phyloP scores from a whole-genome alignment of 306 rosid genomes.

The Geum urbanum region DNA sequence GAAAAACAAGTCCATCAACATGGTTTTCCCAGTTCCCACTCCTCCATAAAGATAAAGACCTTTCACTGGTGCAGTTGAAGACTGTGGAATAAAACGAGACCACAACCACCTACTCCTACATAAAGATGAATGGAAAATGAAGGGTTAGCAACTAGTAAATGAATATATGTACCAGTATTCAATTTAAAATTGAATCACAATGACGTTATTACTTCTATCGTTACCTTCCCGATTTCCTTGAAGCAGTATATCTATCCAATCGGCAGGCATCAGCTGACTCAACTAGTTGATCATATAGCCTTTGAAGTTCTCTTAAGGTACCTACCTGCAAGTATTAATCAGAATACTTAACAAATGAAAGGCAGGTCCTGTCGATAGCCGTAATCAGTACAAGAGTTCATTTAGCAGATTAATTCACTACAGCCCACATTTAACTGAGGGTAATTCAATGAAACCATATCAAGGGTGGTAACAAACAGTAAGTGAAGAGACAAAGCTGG shows the following conservation, averaged over 20 bases:
- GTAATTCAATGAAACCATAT: neutral
- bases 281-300: constrained; percentile 85
- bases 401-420: constrained; percentile 13
- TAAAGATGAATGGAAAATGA: constrained; percentile 9
- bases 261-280: constrained; percentile 57
- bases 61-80: constrained; percentile 71
- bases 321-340: constrained; percentile 46
- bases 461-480: neutral
- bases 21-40: constrained; percentile 98
- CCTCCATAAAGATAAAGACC: constrained; percentile 97
- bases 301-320: constrained; percentile 80
- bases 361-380: neutral
- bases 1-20: constrained; percentile 95
- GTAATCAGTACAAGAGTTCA: neutral
- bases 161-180: neutral
- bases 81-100: constrained; percentile 86
- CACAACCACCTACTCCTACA: constrained; percentile 89
- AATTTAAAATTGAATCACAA: constrained; percentile 2
- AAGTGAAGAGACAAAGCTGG: neutral
- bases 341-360: constrained; percentile 18
- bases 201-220: constrained; percentile 5
- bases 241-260: constrained; percentile 55
- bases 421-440: neutral
- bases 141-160: constrained; percentile 3
- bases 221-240: constrained; percentile 75